Conservation (phyloP, 78 protist genomes). For the Dictyostelium intermedium region DNA sequence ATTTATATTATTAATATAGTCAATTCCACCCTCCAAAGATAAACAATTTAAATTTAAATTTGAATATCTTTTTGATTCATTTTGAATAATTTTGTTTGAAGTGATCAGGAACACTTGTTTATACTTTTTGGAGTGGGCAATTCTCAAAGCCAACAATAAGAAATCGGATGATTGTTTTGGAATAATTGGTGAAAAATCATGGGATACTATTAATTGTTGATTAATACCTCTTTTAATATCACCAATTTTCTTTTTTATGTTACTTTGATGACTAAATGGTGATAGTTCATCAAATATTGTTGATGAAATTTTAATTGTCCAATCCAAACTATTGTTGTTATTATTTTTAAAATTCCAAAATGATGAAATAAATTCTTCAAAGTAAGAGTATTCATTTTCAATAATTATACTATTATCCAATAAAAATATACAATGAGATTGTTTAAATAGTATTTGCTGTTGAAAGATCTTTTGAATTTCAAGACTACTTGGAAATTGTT, state of each 20-base stretch:
- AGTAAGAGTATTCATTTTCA: background rate
- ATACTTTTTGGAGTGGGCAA: background rate
- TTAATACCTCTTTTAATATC: background rate
- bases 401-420: background rate
- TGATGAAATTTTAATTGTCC: background rate
- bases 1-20: background rate
- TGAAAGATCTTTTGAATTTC: background rate
- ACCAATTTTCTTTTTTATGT: background rate
- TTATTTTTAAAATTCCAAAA: background rate
- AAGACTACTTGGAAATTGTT: constrained; percentile 2
- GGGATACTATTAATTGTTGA: background rate
- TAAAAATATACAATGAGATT: background rate
- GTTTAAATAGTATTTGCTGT: background rate
- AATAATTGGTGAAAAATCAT: background rate
- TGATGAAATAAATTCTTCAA: background rate
- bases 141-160: background rate
- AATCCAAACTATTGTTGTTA: background rate
- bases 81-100: constrained; percentile 1
- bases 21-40: background rate
- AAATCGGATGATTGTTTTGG: background rate
- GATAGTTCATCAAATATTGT: background rate
- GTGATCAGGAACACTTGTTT: background rate
- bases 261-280: background rate
- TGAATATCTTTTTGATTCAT: background rate
- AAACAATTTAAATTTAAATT: background rate